Evolutionary conservation across 2,329 filamentous ascomycete genomes (phyloP).

Genomic region (Podosphaera aphanis): DNA sequence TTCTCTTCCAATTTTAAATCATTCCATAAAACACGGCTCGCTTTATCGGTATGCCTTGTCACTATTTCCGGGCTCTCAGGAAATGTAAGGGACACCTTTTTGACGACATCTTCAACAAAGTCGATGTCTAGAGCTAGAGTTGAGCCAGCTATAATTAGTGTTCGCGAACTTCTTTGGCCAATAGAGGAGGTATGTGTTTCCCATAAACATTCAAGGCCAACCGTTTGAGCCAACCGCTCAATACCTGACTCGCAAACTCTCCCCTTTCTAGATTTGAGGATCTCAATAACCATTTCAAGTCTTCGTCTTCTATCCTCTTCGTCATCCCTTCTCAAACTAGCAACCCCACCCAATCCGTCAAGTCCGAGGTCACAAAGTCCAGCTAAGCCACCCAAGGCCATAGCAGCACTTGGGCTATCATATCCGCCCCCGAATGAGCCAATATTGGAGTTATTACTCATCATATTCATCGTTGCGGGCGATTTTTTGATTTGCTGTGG

Average conservation of each 20-base stretch:
- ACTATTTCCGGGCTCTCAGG: constrained; percentile 34
- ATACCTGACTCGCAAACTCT: constrained; percentile 52
- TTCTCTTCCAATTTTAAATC: constrained; percentile 35
- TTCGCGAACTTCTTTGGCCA: constrained; percentile 23
- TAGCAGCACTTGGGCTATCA: constrained; percentile 39
- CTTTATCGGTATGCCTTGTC: constrained; percentile 34
- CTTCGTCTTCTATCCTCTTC: constrained; percentile 27
- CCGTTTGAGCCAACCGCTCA: constrained; percentile 42
- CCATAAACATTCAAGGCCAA: constrained; percentile 41
- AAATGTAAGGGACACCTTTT: constrained; percentile 38
- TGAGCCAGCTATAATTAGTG: constrained; percentile 37
- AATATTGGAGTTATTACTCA: constrained; percentile 16
- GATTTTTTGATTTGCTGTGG: constrained; percentile 37
- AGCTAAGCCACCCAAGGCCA: constrained; percentile 30
- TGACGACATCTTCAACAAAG: constrained; percentile 36
- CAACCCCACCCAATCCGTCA: constrained; percentile 6
- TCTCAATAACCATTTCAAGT: constrained; percentile 16
- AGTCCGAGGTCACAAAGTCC: constrained; percentile 19
- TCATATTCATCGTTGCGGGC: constrained; percentile 27
- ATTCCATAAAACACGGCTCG: constrained; percentile 38
- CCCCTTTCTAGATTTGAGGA: constrained; percentile 24
- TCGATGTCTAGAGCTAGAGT: constrained; percentile 37
- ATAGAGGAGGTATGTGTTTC: constrained; percentile 26
- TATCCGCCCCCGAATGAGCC: constrained; percentile 21
- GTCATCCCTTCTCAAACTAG: constrained; percentile 15